Conservation (phyloP, 2,329 filamentous ascomycete genomes). For the Cryphonectria carpinicola region DNA sequence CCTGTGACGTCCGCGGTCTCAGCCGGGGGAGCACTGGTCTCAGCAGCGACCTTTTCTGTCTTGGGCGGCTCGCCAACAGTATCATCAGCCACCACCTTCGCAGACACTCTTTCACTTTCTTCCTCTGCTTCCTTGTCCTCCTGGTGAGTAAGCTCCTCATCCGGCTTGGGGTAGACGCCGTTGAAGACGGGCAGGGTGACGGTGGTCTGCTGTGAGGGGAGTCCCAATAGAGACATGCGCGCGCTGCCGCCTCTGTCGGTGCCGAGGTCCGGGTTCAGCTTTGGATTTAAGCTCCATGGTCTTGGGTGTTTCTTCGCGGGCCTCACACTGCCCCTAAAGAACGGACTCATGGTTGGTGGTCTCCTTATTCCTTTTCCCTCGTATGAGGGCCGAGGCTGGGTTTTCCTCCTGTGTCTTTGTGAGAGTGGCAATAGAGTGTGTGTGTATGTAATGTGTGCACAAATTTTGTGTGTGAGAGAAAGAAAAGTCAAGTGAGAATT, state of each 20-base stretch:
- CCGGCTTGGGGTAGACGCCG: constrained; percentile 22
- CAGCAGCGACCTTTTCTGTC: neutral
- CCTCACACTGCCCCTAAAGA: constrained; percentile 27
- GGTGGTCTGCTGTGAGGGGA: constrained; percentile 11
- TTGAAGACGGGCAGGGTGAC: constrained; percentile 27
- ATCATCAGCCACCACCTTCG: too few relatives aligned
- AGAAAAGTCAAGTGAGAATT: neutral
- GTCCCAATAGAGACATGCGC: constrained; percentile 16
- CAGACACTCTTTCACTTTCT: too few relatives aligned
- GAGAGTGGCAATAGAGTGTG: neutral
- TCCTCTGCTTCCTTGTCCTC: neutral
- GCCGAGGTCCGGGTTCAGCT: constrained; percentile 26
- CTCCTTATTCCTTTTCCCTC: neutral
- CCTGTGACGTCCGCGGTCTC: constrained; percentile 7
- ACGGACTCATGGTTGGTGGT: constrained; percentile 25
- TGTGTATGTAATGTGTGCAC: neutral
- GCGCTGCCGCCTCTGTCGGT: constrained; percentile 9
- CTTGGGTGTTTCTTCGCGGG: constrained; percentile 24
- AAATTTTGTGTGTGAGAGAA: neutral
- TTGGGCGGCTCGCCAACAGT: too few relatives aligned
- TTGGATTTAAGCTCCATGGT: constrained; percentile 27
- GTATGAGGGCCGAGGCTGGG: neutral
- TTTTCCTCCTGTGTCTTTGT: neutral
- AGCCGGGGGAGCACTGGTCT: neutral
- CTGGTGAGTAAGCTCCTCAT: neutral